These are phyloP conservation scores for Trichoderma asperelloides DNA, from an alignment of 495 filamentous ascomycete species.

Conservation along the genomic window DNA sequence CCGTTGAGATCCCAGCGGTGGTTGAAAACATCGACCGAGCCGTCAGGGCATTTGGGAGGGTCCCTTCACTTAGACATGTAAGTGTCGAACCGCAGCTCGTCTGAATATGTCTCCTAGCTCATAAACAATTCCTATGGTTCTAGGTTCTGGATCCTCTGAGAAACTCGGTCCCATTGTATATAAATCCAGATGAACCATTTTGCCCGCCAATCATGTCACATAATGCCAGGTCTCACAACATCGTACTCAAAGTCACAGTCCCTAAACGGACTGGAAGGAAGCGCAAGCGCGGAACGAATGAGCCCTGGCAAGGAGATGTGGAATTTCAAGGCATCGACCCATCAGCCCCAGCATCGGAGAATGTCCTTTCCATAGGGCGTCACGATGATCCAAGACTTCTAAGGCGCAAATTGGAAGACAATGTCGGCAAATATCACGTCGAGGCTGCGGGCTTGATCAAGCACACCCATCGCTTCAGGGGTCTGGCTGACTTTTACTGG, in stretches of 20 bases:
- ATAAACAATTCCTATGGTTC: background rate
- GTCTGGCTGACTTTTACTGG: constrained; percentile 64
- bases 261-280: constrained; percentile 81
- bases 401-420: constrained; percentile 61
- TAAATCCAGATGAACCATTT: constrained; percentile 70
- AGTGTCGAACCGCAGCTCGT: constrained; percentile 16
- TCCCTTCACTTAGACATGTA: constrained; percentile 57
- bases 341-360: constrained; percentile 8
- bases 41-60: constrained; percentile 66
- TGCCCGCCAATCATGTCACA: constrained; percentile 65
- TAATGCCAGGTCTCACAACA: constrained; percentile 60
- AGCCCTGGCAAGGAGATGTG: constrained; percentile 45
- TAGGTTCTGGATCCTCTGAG: constrained; percentile 30
- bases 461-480: constrained; percentile 79
- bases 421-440: constrained; percentile 55
- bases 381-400: constrained; percentile 39
- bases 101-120: background rate
- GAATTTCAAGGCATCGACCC: constrained; percentile 16
- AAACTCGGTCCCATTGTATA: constrained; percentile 49
- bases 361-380: constrained; percentile 30
- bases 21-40: constrained; percentile 75
- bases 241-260: constrained; percentile 78
- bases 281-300: constrained; percentile 63
- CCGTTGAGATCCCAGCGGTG: constrained; percentile 82
- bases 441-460: constrained; percentile 64